A percentile compares a stretch with the other conserved stretches of the same genome.
These are phyloP conservation scores for Oryza rufipogon DNA, from an alignment of 176 grass and related monocot species.

Conservation along the genomic window DNA sequence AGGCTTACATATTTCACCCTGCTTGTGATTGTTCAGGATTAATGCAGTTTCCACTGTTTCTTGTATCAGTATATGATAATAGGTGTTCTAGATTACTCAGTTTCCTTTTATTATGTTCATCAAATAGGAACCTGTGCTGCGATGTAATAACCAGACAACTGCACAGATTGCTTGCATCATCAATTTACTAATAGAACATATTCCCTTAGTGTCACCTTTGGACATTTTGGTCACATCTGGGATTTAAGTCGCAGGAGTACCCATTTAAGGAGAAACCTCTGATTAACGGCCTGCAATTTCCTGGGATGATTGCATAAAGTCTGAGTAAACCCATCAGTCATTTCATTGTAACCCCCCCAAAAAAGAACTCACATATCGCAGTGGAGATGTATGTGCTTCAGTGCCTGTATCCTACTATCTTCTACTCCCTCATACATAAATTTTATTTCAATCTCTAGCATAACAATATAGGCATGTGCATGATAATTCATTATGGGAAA, in stretches of 20 bases:
- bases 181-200: neutral
- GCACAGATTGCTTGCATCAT: neutral
- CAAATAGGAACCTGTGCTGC: neutral
- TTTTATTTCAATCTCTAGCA: neutral
- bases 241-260: neutral
- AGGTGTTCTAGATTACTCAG: neutral
- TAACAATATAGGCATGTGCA: neutral
- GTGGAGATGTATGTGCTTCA: neutral
- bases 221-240: neutral
- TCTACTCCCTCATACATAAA: neutral
- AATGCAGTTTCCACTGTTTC: constrained; percentile 10
- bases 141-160: neutral
- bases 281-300: neutral
- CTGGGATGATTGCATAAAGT: neutral
- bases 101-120: constrained; percentile 10
- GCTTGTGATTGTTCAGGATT: constrained; percentile 24
- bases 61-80: neutral
- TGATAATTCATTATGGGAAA: neutral
- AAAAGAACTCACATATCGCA: neutral
- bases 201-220: neutral
- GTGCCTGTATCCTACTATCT: neutral
- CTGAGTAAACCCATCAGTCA: neutral
- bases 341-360: neutral
- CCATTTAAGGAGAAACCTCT: neutral
- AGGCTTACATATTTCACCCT: constrained; percentile 13